Conservation (phyloP, 192 early-diverging fungal species). For the Oehlia diaphana region DNA sequence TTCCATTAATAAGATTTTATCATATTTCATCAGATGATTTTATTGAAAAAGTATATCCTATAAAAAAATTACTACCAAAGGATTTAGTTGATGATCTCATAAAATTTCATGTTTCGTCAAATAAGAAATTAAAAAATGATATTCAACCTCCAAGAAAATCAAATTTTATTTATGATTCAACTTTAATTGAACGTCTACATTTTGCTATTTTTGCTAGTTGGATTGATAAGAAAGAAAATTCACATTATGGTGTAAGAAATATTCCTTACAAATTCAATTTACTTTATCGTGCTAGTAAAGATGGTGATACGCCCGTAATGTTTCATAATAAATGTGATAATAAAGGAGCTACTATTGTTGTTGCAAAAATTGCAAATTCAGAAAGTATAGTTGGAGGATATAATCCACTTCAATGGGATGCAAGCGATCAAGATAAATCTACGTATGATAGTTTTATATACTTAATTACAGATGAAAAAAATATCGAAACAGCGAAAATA, state of each 20-base stretch:
- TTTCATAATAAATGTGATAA: not conserved
- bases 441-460: not conserved
- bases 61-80: too few species aligned
- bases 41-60: too few species aligned
- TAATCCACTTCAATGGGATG: not conserved
- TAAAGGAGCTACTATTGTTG: not conserved
- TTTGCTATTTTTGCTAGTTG: not conserved
- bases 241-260: too few species aligned
- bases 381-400: constrained; percentile 1
- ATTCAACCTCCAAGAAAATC: too few species aligned
- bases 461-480: not conserved
- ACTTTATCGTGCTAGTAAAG: not conserved
- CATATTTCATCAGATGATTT: too few species aligned
- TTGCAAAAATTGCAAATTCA: not conserved
- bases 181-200: not conserved
- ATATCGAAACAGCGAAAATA: not conserved
- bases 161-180: not conserved
- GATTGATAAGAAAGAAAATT: not conserved
- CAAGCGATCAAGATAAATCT: not conserved
- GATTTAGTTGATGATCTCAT: too few species aligned
- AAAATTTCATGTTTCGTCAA: too few species aligned
- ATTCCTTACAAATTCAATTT: not conserved
- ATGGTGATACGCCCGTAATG: not conserved
- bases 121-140: too few species aligned
- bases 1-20: too few species aligned